Conservation (phyloP, 441 rosid species). For the Pelargonium citronellum region DNA sequence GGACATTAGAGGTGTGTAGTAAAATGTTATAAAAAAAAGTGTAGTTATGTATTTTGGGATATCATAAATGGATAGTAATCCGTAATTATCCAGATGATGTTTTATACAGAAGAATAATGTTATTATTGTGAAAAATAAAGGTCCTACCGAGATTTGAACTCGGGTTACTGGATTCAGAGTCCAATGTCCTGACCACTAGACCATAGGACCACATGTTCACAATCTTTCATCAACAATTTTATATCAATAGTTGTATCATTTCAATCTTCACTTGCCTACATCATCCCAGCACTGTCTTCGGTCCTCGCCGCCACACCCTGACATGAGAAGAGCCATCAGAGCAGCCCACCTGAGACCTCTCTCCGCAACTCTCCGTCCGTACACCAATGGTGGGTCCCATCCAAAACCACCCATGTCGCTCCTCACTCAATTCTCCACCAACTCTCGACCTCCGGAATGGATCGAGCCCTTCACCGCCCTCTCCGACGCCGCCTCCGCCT, state of each 20-base stretch:
- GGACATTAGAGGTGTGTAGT: no score
- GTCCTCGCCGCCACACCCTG: no score
- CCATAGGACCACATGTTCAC: not conserved
- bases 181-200: constrained; percentile 14
- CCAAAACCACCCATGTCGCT: constrained; percentile 19
- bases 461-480: constrained; percentile 50
- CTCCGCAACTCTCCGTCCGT: not conserved
- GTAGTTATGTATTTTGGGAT: no score
- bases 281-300: no score
- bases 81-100: no score
- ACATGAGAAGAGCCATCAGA: not conserved
- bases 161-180: constrained; percentile 15
- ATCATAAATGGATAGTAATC: no score
- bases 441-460: constrained; percentile 68
- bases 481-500: constrained; percentile 20
- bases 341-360: not conserved
- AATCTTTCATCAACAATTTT: no score
- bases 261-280: no score
- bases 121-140: not conserved
- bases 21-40: no score
- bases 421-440: constrained; percentile 30
- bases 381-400: constrained; percentile 22
- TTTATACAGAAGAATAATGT: no score
- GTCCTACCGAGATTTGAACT: constrained; percentile 11
- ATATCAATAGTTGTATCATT: no score